phyloP scores from a whole-genome alignment of 192 early-diverging fungal species.

The Physocladia obscura region DNA sequence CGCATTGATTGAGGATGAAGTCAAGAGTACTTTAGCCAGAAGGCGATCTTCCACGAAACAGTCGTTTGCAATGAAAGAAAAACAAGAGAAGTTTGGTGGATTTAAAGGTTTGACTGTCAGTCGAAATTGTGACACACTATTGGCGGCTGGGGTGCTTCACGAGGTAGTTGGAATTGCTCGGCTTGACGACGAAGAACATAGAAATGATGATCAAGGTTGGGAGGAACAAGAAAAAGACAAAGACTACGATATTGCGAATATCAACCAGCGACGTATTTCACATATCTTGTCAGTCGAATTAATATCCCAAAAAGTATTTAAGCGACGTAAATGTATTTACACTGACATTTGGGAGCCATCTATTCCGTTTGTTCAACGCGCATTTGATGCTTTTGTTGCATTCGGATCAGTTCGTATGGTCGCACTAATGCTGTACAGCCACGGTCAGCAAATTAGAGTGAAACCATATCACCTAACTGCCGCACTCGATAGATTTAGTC shows the following conservation, averaged over 20 bases:
- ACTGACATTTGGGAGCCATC: neutral
- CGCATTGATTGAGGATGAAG: conserved; percentile 13
- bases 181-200: too few relatives aligned
- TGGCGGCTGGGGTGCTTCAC: conserved; percentile 7
- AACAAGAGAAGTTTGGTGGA: neutral
- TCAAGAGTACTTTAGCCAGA: neutral
- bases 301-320: neutral
- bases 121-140: conserved; percentile 15
- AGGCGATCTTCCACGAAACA: too few relatives aligned
- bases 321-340: neutral
- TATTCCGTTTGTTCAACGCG: conserved; percentile 4
- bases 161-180: conserved; percentile 1
- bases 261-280: too few relatives aligned
- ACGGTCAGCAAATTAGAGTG: neutral
- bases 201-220: neutral
- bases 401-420: conserved; percentile 15
- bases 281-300: too few relatives aligned
- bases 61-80: too few relatives aligned
- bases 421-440: conserved; percentile 9
- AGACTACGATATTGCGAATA: neutral
- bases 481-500: conserved; percentile 13
- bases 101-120: neutral
- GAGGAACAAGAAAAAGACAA: neutral
- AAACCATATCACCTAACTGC: conserved; percentile 23
- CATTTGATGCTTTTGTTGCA: conserved; percentile 24